A percentile compares a stretch with the other conserved stretches of the same genome.
Evolutionary conservation across 495 filamentous ascomycete genomes (phyloP).

Genomic region (Penicillium steckii): DNA sequence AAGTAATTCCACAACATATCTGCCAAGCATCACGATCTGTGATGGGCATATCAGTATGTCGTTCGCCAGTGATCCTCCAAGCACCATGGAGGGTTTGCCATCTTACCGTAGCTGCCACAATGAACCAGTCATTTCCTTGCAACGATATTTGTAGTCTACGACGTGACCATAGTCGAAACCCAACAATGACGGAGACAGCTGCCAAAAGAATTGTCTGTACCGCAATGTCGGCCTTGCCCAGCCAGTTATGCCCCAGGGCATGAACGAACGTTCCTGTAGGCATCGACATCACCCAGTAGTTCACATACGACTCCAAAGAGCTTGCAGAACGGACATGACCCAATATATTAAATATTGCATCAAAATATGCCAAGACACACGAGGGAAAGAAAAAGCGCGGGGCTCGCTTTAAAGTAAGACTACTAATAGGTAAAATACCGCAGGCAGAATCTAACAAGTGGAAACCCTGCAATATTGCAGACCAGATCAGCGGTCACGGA

Average conservation of each 20-base stretch:
- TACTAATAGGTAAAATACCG: constrained; percentile 3
- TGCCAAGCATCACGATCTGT: constrained; percentile 18
- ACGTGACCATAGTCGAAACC: constrained; percentile 23
- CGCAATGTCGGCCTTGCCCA: constrained; percentile 23
- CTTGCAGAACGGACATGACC: background rate
- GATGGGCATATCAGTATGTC: background rate
- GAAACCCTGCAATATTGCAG: constrained; percentile 2
- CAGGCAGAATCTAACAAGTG: background rate
- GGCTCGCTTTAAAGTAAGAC: constrained; percentile 14
- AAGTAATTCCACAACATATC: constrained; percentile 22
- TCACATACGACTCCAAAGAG: background rate
- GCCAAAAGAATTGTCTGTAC: constrained; percentile 21
- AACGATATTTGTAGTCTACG: constrained; percentile 6
- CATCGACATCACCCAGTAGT: constrained; percentile 14
- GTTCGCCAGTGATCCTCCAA: background rate
- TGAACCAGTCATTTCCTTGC: constrained; percentile 22
- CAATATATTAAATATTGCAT: constrained; percentile 2
- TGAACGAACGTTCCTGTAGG: constrained; percentile 10
- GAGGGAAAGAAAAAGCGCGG: constrained; percentile 1
- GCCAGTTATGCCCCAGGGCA: constrained; percentile 24
- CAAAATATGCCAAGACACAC: background rate
- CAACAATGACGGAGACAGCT: constrained; percentile 9
- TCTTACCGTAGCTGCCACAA: constrained; percentile 19
- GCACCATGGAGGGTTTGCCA: background rate
- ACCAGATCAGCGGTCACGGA: background rate